Evolutionary conservation across 2,329 filamentous ascomycete genomes (phyloP).

Genomic region (Trichoderma sp.): DNA sequence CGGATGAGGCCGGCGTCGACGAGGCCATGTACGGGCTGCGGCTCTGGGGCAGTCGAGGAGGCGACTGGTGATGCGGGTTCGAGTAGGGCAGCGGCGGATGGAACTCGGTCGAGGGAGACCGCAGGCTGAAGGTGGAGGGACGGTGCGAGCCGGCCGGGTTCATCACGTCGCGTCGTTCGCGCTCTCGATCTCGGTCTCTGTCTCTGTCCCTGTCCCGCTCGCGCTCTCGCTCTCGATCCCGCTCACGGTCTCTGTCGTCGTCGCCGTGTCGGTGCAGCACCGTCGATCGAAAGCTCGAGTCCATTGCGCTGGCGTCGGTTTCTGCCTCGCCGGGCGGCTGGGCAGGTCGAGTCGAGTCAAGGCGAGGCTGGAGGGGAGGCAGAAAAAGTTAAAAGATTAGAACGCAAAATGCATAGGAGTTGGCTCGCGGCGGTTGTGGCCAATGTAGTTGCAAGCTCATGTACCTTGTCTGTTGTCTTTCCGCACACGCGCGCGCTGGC

Average conservation of each 20-base stretch:
- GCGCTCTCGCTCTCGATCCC: constrained; percentile 35
- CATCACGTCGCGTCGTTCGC: constrained; percentile 51
- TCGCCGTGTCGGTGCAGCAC: constrained; percentile 52
- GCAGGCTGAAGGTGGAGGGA: constrained; percentile 53
- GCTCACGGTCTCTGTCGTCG: constrained; percentile 43
- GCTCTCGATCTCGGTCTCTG: constrained; percentile 31
- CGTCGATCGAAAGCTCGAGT: constrained; percentile 54
- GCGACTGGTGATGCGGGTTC: constrained; percentile 40
- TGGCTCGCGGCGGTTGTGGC: not conserved
- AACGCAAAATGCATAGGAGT: not conserved
- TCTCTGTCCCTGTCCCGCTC: not conserved
- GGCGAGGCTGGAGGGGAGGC: not conserved
- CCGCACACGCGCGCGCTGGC: constrained; percentile 22
- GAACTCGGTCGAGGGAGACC: constrained; percentile 53
- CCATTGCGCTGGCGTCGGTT: constrained; percentile 42
- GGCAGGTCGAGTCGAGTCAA: not conserved
- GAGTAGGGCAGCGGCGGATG: constrained; percentile 39
- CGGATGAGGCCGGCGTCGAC: constrained; percentile 38
- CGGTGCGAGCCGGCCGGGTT: constrained; percentile 46
- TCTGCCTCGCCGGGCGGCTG: not conserved
- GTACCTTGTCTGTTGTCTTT: not conserved
- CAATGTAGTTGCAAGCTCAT: constrained; percentile 23
- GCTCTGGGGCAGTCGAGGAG: constrained; percentile 38
- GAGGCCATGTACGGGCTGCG: constrained; percentile 46
- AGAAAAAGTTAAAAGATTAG: not conserved